Evolutionary conservation across 805 yeast genomes (phyloP), one percentile per base, ranked within the genome.

Genomic region (Helenozyma baotianmanensis): DNA sequence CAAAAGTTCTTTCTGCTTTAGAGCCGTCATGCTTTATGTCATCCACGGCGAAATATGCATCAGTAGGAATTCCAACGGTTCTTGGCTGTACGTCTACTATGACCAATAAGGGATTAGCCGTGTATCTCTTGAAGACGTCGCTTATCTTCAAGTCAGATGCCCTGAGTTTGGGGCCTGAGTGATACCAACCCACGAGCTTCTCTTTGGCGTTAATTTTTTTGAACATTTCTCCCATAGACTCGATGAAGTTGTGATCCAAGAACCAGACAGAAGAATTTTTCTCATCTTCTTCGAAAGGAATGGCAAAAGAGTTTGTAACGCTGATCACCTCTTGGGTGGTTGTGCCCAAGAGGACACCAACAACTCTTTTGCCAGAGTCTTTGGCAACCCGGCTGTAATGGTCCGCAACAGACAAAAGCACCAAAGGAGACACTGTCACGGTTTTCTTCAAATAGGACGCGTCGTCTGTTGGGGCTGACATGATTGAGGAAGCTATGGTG

Each of bases 121-220:
- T 78, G 58, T 88, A 90, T 48, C 76, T 80, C 57, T 82, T 88
- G 68, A 92, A 88, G 2, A 65, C 68, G 45, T 92, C 96, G 56
- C 90, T 90, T 52, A 92, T 92, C 55, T 83, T 85, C 43, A 92
- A 68, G 56, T 92, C 99, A 11, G 94, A 81, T 2, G 89, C 74
- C 49, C 78, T 80, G 45, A 94, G 73, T 58, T 88, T 88, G 13
- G 97, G 97, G 4, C 98, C 99, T 7, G 96, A 82, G 60, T 92
- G 99, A 58, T 92, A 92, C 99, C 99, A 92, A n/a, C 99, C 99
- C 55, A 92, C 80, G 29, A 92, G 71, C 56, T 79, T 85, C 60
- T 92, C 99, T 63, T 86, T 89, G 13, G 99, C 99, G 64, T 89
- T 94, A 58, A 92, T 89, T 60, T 94, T 92, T 57, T 85, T 87